Evolutionary conservation across 768 basidiomycete genomes (phyloP).

Genomic region (Boletus pseudo-olivaceus): DNA sequence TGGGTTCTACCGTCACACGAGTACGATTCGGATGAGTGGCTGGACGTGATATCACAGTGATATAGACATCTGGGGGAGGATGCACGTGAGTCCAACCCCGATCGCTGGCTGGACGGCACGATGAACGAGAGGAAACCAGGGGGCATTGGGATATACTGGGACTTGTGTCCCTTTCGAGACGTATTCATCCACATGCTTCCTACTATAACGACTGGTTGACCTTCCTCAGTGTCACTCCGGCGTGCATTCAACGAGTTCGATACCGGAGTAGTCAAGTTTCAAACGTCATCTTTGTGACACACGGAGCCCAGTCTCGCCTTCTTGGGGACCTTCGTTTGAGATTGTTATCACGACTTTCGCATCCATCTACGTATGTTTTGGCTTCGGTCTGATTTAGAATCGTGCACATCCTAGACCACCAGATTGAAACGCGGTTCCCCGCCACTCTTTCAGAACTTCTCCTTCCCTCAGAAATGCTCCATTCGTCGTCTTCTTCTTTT

Average conservation of each 20-base stretch:
- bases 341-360: neutral
- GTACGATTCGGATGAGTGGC: neutral
- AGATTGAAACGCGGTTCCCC: neutral
- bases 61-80: slow-evolving; percentile 27
- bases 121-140: slow-evolving; percentile 1
- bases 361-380: neutral
- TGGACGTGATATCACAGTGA: slow-evolving; percentile 1
- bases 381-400: slow-evolving; percentile 16
- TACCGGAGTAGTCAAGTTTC: neutral
- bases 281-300: neutral
- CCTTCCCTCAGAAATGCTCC: slow-evolving; percentile 1
- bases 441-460: neutral
- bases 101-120: slow-evolving; percentile 7
- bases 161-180: slow-evolving; percentile 5
- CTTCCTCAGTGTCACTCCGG: slow-evolving; percentile 13
- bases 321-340: neutral
- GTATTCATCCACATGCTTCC: neutral
- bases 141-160: slow-evolving; percentile 13
- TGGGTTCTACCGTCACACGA: slow-evolving; percentile 12
- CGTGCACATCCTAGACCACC: neutral
- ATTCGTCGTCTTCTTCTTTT: slow-evolving; percentile 10
- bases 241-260: neutral
- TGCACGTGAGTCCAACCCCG: slow-evolving; percentile 19
- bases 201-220: slow-evolving; percentile 9
- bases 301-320: neutral